Conservation (phyloP, 352 stramenopile genomes). For the Globisporangium megalacanthum region DNA sequence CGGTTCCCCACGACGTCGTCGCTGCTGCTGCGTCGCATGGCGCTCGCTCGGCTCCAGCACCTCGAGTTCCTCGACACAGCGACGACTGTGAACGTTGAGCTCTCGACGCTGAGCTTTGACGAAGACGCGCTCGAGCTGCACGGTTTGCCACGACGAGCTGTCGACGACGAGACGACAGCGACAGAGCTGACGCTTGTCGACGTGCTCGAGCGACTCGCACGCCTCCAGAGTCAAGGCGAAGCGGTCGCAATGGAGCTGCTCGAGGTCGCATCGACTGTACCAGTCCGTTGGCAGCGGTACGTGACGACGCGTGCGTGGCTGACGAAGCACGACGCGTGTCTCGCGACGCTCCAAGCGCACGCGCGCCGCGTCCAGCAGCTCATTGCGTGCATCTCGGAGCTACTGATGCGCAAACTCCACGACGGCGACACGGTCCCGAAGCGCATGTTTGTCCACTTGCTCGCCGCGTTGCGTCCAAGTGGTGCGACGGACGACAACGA, state of each 20-base stretch:
- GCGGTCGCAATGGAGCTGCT: constrained; percentile 51
- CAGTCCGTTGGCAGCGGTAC: constrained; percentile 34
- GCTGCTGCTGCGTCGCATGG: constrained; percentile 41
- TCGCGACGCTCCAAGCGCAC: constrained; percentile 34
- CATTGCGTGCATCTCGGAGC: constrained; percentile 32
- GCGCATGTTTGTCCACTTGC: constrained; percentile 32
- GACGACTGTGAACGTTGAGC: constrained; percentile 23
- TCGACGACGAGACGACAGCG: constrained; percentile 5
- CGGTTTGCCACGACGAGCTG: constrained; percentile 28
- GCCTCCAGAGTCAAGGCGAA: constrained; percentile 47
- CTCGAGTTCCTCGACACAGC: constrained; percentile 36
- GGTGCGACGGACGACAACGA: constrained; percentile 8
- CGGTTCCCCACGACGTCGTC: constrained; percentile 30
- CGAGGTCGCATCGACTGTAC: constrained; percentile 23
- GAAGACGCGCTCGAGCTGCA: constrained; percentile 32
- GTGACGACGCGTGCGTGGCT: constrained; percentile 34
- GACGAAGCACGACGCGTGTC: constrained; percentile 32
- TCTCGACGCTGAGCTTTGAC: constrained; percentile 34
- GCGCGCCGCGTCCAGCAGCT: constrained; percentile 38
- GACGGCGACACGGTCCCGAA: constrained; percentile 45
- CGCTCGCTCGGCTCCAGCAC: constrained; percentile 38
- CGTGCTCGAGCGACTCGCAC: constrained; percentile 45
- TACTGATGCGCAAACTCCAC: constrained; percentile 45
- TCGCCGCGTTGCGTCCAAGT: constrained; percentile 46
- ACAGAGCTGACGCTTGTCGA: constrained; percentile 63